These are phyloP conservation scores for Basipetospora chlamydospora DNA, from an alignment of 2,329 filamentous ascomycete species.

Conservation along the genomic window DNA sequence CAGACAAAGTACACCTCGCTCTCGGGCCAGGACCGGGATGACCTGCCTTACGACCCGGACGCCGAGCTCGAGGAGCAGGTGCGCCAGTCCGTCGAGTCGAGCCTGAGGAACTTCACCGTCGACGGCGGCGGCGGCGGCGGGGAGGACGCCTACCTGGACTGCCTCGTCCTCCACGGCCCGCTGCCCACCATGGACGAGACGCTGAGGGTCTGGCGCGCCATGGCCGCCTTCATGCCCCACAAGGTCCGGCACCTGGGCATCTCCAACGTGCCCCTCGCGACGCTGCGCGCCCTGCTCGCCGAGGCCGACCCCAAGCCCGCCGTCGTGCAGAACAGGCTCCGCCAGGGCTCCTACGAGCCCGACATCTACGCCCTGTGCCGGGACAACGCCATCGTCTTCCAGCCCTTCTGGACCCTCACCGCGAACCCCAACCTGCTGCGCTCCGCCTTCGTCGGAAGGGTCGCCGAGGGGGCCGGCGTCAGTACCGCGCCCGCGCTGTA, in stretches of 20 bases:
- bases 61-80: slow-evolving; percentile 50
- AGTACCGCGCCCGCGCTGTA: slow-evolving; percentile 28
- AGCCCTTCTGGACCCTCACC: slow-evolving; percentile 40
- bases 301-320: slow-evolving; percentile 27
- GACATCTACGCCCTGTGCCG: slow-evolving; percentile 38
- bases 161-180: slow-evolving; percentile 60
- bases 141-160: slow-evolving; percentile 40
- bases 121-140: slow-evolving; percentile 12
- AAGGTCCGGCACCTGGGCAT: slow-evolving; percentile 55
- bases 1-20: slow-evolving; percentile 74
- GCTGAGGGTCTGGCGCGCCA: slow-evolving; percentile 47
- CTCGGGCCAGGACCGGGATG: slow-evolving; percentile 42
- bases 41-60: slow-evolving; percentile 47
- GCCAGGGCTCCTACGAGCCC: slow-evolving; percentile 40
- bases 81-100: slow-evolving; percentile 50
- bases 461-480: slow-evolving; percentile 29
- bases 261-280: slow-evolving; percentile 51
- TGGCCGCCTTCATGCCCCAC: slow-evolving; percentile 53
- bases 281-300: slow-evolving; percentile 35
- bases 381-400: slow-evolving; percentile 27
- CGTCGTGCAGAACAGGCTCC: slow-evolving; percentile 66
- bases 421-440: slow-evolving; percentile 26
- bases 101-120: slow-evolving; percentile 46
- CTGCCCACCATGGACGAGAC: slow-evolving; percentile 30
- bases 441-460: slow-evolving; percentile 27